Percentiles rank a stretch among this genome's conserved stretches.
Conservation (phyloP, 2,329 filamentous ascomycete species). For the Arthrobotrys conoides region DNA sequence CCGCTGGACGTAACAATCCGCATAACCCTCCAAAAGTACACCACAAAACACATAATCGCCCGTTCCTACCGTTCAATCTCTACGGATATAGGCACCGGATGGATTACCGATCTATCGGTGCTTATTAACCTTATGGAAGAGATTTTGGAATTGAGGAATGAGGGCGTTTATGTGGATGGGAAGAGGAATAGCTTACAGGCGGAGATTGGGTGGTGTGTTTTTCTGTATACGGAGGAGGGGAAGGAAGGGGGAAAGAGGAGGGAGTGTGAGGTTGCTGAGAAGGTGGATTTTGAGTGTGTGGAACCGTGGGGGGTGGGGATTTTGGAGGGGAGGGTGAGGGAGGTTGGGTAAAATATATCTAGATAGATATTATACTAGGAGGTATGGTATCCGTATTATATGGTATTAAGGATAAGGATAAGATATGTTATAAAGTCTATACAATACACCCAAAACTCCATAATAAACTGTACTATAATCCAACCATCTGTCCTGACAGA, state of each 20-base stretch:
- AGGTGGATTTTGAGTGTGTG: conserved; percentile 35
- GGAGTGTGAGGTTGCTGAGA: conserved; percentile 29
- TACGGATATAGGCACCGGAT: conserved; percentile 18
- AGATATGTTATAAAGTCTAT: no score
- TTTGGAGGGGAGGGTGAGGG: conserved; percentile 11
- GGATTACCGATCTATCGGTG: conserved; percentile 27
- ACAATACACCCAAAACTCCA: no score
- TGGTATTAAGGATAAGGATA: no score
- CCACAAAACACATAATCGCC: conserved; percentile 37
- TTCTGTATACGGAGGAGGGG: conserved; percentile 8
- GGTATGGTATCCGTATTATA: no score
- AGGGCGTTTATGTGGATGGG: conserved; percentile 31
- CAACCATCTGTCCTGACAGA: no score
- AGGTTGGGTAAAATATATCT: not conserved
- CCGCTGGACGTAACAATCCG: conserved; percentile 28
- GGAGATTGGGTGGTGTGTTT: conserved; percentile 39
- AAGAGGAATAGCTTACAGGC: conserved; percentile 35
- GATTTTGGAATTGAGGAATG: conserved; percentile 30
- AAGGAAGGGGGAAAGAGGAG: conserved; percentile 11
- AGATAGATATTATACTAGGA: no score
- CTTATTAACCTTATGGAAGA: conserved; percentile 36
- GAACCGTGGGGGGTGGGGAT: conserved; percentile 34
- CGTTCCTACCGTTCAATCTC: conserved; percentile 28
- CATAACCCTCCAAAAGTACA: conserved; percentile 38
- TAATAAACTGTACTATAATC: no score